These are phyloP conservation scores for Populus tomentosa DNA, from an alignment of 441 rosid species.

Conservation along the genomic window DNA sequence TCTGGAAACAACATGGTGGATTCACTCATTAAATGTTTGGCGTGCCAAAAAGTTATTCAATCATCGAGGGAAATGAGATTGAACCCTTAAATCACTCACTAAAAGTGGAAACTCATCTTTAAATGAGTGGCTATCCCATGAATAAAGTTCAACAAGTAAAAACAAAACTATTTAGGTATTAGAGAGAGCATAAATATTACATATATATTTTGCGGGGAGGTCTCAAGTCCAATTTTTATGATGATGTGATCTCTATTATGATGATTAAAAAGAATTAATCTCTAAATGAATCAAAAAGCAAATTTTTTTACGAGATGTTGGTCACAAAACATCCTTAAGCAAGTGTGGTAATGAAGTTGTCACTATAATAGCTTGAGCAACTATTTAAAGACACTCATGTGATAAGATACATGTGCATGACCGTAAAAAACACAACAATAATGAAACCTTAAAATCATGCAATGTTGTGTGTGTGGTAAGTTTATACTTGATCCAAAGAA, in stretches of 20 bases:
- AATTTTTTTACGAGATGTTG: not conserved
- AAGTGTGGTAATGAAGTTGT: not conserved
- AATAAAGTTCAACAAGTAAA: no score
- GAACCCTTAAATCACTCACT: not conserved
- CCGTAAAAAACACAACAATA: not conserved
- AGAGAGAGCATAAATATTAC: not conserved
- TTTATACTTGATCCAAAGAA: not conserved
- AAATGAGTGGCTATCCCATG: no score
- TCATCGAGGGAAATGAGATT: not conserved
- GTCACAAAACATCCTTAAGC: not conserved
- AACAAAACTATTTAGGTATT: not conserved
- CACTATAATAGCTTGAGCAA: not conserved
- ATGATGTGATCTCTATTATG: not conserved
- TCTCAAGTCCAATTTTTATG: not conserved
- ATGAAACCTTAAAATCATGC: no score
- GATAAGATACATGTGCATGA: not conserved
- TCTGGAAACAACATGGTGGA: fast-evolving
- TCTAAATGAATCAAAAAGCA: not conserved
- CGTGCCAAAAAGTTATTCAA: not conserved
- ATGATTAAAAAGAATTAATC: not conserved
- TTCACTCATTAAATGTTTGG: not conserved
- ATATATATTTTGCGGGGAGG: not conserved
- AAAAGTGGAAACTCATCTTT: no score
- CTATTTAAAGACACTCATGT: not conserved
- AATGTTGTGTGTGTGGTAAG: no score